A percentile compares a stretch with the other conserved stretches of the same genome.
Conservation (phyloP, 306 rosid species). For the Elaeagnus macrophylla region DNA sequence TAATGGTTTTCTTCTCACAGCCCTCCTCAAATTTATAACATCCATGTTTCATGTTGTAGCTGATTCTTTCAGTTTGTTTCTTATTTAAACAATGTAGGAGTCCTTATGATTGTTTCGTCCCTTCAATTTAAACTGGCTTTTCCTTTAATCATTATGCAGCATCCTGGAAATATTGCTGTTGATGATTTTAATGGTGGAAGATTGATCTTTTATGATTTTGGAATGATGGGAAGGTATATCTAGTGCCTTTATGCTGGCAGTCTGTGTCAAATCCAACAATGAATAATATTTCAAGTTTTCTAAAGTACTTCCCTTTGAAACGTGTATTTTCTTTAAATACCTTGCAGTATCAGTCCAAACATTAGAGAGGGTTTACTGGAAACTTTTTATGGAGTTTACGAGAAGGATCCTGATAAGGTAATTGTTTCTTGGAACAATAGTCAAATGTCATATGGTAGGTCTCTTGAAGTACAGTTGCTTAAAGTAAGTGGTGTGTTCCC, state of each 20-base stretch:
- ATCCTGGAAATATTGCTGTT: slow-evolving; percentile 97
- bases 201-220: slow-evolving; percentile 98
- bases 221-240: slow-evolving; percentile 98
- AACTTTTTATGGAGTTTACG: slow-evolving; percentile 88
- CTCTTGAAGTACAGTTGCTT: slow-evolving; percentile 1
- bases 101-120: slow-evolving; percentile 6
- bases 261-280: not conserved
- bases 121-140: not conserved
- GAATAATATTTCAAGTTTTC: slow-evolving; percentile 13
- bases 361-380: slow-evolving; percentile 93
- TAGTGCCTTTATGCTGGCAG: slow-evolving; percentile 16
- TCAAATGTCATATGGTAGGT: slow-evolving; percentile 6
- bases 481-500: slow-evolving; percentile 8
- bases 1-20: not conserved
- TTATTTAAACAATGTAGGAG: slow-evolving; percentile 16
- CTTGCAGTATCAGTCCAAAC: slow-evolving; percentile 83
- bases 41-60: not conserved
- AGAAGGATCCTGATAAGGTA: slow-evolving; percentile 96
- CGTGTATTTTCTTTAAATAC: slow-evolving; percentile 17
- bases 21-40: not conserved
- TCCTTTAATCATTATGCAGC: slow-evolving; percentile 43
- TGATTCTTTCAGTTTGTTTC: not conserved
- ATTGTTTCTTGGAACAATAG: not conserved
- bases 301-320: slow-evolving; percentile 8
- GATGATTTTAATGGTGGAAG: slow-evolving; percentile 99